Conservation (phyloP, 2,329 filamentous ascomycete species). For the Hypoxylon sp. region DNA sequence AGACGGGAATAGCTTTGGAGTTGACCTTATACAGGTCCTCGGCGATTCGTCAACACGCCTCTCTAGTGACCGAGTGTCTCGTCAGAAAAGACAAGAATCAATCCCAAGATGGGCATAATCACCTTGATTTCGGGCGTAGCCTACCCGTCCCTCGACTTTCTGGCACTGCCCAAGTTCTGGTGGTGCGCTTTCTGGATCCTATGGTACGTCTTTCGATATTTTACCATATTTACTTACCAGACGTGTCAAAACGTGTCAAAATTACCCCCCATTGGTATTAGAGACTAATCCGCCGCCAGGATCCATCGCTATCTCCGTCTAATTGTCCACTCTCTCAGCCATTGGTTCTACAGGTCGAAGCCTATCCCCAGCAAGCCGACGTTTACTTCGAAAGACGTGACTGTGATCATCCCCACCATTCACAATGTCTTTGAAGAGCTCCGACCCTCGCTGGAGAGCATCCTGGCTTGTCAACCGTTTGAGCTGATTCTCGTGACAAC, state of each 20-base stretch:
- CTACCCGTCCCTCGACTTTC: conserved; percentile 47
- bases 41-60: conserved; percentile 9
- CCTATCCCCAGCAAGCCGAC: conserved; percentile 82
- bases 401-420: conserved; percentile 92
- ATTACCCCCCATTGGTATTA: background rate
- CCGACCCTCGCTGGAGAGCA: conserved; percentile 79
- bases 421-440: conserved; percentile 87
- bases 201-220: conserved; percentile 53
- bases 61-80: conserved; percentile 2
- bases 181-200: conserved; percentile 53
- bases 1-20: conserved; percentile 7
- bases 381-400: conserved; percentile 83
- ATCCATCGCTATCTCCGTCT: conserved; percentile 87
- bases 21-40: conserved; percentile 10
- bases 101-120: conserved; percentile 37
- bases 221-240: too few species aligned
- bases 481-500: conserved; percentile 89
- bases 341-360: conserved; percentile 87
- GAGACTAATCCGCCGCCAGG: conserved; percentile 57
- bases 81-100: conserved; percentile 11
- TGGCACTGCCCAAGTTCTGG: conserved; percentile 58
- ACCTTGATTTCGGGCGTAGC: conserved; percentile 24
- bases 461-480: conserved; percentile 72
- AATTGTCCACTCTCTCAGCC: conserved; percentile 83
- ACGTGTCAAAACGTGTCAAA: too few species aligned